A percentile compares a stretch with the other conserved stretches of the same genome.
Evolutionary conservation across 2,329 filamentous ascomycete genomes (phyloP).

Genomic region (Ophiostoma ips): DNA sequence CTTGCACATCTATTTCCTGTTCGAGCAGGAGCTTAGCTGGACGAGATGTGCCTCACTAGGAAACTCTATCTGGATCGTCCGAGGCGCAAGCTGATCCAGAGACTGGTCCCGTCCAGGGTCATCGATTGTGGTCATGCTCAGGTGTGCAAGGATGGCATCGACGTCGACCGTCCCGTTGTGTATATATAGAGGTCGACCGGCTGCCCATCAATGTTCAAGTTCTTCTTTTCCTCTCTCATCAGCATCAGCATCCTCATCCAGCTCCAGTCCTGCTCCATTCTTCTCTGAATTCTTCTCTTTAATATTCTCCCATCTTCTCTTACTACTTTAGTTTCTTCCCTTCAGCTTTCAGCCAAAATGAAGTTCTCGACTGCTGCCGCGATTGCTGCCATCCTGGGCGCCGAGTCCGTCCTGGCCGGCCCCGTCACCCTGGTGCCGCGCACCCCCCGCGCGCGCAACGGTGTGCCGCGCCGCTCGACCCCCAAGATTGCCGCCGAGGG

Average conservation of each 20-base stretch:
- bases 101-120: no score
- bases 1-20: neutral
- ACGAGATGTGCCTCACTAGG: no score
- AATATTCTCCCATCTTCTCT: no score
- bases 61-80: no score
- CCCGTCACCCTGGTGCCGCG: constrained; percentile 29
- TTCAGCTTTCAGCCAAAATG: constrained; percentile 22
- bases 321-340: neutral
- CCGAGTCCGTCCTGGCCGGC: constrained; percentile 28
- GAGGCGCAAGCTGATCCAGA: no score
- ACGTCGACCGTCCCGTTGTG: neutral
- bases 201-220: neutral
- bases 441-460: constrained; percentile 20
- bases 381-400: constrained; percentile 17
- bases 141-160: no score
- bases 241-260: neutral
- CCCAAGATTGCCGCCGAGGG: neutral
- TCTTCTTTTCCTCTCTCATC: neutral
- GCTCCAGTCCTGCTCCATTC: neutral
- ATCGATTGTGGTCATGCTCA: no score
- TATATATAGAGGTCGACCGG: neutral
- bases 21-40: no score
- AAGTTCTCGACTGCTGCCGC: constrained; percentile 32
- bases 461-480: constrained; percentile 13
- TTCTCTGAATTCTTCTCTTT: neutral